Conservation (phyloP, 805 yeast species). For the Candida ponderosae region DNA sequence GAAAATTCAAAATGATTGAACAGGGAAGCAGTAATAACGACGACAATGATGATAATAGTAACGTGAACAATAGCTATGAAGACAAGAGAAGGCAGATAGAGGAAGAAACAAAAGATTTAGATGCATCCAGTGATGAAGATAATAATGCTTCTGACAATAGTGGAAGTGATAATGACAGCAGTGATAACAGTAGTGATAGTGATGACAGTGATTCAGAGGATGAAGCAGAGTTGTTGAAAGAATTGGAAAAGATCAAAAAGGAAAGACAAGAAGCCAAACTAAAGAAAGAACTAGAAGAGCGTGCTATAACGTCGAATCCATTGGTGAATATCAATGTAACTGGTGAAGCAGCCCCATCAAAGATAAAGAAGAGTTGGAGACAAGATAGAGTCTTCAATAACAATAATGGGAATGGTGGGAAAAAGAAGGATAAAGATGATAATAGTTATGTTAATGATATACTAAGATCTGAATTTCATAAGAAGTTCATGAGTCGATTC, state of each 20-base stretch:
- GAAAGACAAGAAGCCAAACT: slow-evolving; percentile 23
- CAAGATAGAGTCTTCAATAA: slow-evolving; percentile 22
- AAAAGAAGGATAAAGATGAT: slow-evolving; percentile 16
- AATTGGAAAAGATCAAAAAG: slow-evolving; percentile 29
- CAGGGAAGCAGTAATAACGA: slow-evolving; percentile 1
- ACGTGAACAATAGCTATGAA: slow-evolving; percentile 7
- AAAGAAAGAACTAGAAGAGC: slow-evolving; percentile 20
- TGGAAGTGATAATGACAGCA: slow-evolving; percentile 26
- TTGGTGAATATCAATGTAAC: slow-evolving; percentile 11
- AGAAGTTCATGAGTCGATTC: slow-evolving; percentile 14
- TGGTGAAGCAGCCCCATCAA: not conserved
- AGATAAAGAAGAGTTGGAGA: slow-evolving; percentile 25
- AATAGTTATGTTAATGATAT: slow-evolving; percentile 21
- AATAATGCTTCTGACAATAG: slow-evolving; percentile 7
- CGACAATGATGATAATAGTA: slow-evolving; percentile 5
- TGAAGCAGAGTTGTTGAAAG: slow-evolving; percentile 34
- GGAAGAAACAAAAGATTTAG: slow-evolving; percentile 5
- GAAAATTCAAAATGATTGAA: slow-evolving; percentile 23
- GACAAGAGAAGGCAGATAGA: slow-evolving; percentile 8
- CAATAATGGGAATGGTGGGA: slow-evolving; percentile 18
- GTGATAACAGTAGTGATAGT: slow-evolving; percentile 21
- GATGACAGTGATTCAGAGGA: slow-evolving; percentile 32
- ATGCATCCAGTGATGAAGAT: slow-evolving; percentile 19
- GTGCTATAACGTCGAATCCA: slow-evolving; percentile 20
- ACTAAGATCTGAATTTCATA: slow-evolving; percentile 14